phyloP scores from a whole-genome alignment of 2,329 filamentous ascomycete genomes.

The Bertia moriformis region DNA sequence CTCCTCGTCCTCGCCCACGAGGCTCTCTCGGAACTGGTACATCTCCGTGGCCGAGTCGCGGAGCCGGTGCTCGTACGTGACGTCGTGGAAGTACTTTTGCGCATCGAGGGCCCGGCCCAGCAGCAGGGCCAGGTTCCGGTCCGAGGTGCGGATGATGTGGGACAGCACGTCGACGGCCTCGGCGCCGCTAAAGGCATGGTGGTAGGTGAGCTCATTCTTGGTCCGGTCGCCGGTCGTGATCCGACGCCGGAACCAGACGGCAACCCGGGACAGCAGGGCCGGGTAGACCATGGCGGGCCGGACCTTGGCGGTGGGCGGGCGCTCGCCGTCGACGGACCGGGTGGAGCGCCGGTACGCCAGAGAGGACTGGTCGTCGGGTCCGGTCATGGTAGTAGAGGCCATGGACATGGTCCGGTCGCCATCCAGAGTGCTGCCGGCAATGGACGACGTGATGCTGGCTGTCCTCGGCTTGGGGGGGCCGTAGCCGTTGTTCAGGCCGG shows the following conservation, averaged over 20 bases:
- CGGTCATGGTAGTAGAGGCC: slow-evolving; percentile 66
- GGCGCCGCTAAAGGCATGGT: slow-evolving; percentile 87
- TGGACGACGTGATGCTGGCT: slow-evolving; percentile 46
- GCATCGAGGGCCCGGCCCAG: slow-evolving; percentile 85
- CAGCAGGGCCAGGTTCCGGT: slow-evolving; percentile 82
- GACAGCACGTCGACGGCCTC: slow-evolving; percentile 92
- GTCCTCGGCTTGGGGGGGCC: slow-evolving; percentile 36
- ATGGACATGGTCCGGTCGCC: slow-evolving; percentile 70
- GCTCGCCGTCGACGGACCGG: slow-evolving; percentile 35
- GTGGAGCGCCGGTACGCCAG: slow-evolving; percentile 38
- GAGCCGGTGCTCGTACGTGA: slow-evolving; percentile 89
- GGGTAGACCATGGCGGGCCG: slow-evolving; percentile 82
- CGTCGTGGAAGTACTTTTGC: slow-evolving; percentile 98
- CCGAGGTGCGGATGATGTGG: slow-evolving; percentile 93
- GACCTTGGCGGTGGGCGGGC: slow-evolving; percentile 44
- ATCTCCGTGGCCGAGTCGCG: slow-evolving; percentile 85
- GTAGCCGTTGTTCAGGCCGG: slow-evolving; percentile 12
- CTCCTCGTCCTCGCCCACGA: slow-evolving; percentile 73
- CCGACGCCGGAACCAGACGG: slow-evolving; percentile 79
- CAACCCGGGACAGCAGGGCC: slow-evolving; percentile 81
- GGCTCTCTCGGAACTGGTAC: slow-evolving; percentile 88
- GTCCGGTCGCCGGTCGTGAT: slow-evolving; percentile 75
- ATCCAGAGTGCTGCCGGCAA: slow-evolving; percentile 20
- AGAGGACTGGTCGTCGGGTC: slow-evolving; percentile 38
- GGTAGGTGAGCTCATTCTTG: slow-evolving; percentile 94